phyloP scores from a whole-genome alignment of 257 asterid genomes.

The Nicotiana obtusifolia region DNA sequence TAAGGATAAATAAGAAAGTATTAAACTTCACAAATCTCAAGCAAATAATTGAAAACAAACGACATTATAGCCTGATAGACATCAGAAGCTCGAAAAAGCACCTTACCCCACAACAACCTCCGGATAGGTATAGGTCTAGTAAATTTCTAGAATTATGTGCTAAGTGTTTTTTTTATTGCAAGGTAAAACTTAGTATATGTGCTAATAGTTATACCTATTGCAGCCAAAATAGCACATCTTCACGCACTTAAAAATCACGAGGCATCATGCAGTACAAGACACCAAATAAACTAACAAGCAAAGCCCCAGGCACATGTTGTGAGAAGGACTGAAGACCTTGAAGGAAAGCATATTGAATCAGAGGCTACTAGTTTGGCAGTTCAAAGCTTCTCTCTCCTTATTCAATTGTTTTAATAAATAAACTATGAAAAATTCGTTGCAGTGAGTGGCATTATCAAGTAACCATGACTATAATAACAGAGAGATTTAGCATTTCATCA shows the following conservation, averaged over 20 bases:
- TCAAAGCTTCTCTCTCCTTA: neutral
- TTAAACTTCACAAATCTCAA: neutral
- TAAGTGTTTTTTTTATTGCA: neutral
- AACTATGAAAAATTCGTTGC: neutral
- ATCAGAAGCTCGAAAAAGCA: neutral
- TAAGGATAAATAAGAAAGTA: neutral
- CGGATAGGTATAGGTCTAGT: neutral
- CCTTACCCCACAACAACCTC: neutral
- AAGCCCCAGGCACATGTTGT: neutral
- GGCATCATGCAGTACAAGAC: neutral
- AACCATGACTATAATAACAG: neutral
- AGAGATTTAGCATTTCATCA: neutral
- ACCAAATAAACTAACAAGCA: neutral
- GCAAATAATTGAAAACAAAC: neutral
- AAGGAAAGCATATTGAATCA: neutral
- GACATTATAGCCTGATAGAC: neutral
- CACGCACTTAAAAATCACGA: neutral
- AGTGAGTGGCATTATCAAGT: neutral
- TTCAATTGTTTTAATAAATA: neutral
- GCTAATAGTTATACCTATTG: neutral
- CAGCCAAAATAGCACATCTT: neutral
- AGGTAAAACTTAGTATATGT: neutral
- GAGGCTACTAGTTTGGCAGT: neutral
- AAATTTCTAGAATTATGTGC: neutral
- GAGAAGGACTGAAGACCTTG: constrained; percentile 5